Percentiles rank a stretch among this genome's conserved stretches.
phyloP scores from a whole-genome alignment of 768 basidiomycete species.

The Tulasnella sp. region DNA sequence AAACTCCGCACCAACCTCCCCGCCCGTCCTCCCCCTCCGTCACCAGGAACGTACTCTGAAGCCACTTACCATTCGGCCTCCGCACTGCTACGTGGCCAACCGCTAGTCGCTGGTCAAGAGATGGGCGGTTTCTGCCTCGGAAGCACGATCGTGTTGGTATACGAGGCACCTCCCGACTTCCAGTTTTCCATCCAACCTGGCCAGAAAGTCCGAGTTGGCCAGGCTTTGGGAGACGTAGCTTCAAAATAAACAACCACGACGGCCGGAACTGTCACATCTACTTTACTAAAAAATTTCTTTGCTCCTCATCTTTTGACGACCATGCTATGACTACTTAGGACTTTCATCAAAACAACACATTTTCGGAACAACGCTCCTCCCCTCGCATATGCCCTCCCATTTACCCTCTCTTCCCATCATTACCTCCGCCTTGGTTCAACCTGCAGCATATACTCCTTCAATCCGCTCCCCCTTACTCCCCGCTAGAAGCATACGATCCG shows the following conservation, averaged over 20 bases:
- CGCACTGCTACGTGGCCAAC: slow-evolving; percentile 76
- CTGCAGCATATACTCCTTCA: neutral
- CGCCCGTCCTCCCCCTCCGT: slow-evolving; percentile 48
- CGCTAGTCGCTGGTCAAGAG: slow-evolving; percentile 79
- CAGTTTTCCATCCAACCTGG: slow-evolving; percentile 65
- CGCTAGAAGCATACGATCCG: neutral
- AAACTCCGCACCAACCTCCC: slow-evolving; percentile 85
- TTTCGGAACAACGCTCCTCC: neutral
- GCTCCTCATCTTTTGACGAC: neutral
- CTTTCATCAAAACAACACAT: neutral
- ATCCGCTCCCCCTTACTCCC: neutral
- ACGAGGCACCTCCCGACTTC: slow-evolving; percentile 84
- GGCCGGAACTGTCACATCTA: neutral
- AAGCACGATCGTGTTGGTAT: slow-evolving; percentile 92
- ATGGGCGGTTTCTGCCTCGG: slow-evolving; percentile 97
- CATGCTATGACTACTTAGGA: neutral
- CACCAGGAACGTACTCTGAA: slow-evolving; percentile 82
- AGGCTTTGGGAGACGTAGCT: slow-evolving; percentile 62
- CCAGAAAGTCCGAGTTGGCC: slow-evolving; percentile 70
- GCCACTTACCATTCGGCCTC: slow-evolving; percentile 86
- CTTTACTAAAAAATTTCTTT: neutral
- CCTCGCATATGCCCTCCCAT: neutral
- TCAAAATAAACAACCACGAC: neutral
- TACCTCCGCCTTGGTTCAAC: neutral
- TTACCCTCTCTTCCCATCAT: neutral